Conservation (phyloP, 176 grass and related monocot species). For the Carex parvula region DNA sequence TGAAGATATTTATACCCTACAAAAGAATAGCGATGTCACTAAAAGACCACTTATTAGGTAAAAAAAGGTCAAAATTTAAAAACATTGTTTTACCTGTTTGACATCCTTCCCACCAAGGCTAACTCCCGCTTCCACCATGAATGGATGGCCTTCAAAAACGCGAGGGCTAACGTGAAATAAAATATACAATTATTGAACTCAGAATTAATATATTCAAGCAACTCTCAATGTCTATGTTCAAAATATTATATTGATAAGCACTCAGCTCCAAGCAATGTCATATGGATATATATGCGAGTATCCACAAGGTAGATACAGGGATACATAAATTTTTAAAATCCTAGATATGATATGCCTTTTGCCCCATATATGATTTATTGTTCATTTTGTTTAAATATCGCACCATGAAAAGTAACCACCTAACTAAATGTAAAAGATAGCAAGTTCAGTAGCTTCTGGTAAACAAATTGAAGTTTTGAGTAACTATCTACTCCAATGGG, state of each 20-base stretch:
- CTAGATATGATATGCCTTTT: background rate
- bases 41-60: constrained; percentile 7
- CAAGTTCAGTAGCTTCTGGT: background rate
- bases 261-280: background rate
- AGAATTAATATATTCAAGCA: constrained; percentile 8
- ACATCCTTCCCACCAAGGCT: constrained; percentile 97
- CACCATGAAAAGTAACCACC: background rate
- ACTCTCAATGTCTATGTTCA: background rate
- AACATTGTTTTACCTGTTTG: constrained; percentile 57
- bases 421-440: background rate
- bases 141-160: constrained; percentile 99
- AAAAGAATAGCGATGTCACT: constrained; percentile 24
- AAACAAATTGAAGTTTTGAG: background rate
- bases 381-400: background rate
- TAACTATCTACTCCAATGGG: too few species aligned
- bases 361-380: background rate
- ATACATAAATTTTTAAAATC: background rate
- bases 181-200: background rate
- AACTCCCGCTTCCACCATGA: constrained; percentile 97
- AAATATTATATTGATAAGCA: background rate
- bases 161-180: constrained; percentile 52
- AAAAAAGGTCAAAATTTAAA: constrained; percentile 1
- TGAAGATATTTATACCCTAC: constrained; percentile 92
- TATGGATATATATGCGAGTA: background rate
- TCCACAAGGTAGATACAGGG: background rate